phyloP scores from a whole-genome alignment of 768 basidiomycete genomes.

The Podaxis sp. region DNA sequence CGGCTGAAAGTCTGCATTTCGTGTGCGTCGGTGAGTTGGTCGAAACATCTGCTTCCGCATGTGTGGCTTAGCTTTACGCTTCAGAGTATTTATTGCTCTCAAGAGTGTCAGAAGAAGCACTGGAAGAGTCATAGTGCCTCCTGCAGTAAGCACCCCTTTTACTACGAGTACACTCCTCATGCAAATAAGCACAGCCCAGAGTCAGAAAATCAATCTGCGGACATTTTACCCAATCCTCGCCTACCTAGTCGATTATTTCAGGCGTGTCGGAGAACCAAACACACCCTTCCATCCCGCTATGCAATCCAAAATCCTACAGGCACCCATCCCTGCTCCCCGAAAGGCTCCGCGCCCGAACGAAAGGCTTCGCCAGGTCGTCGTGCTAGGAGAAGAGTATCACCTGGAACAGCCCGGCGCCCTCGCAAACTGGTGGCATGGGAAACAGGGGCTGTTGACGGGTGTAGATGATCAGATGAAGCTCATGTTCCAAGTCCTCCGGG shows the following conservation, averaged over 20 bases:
- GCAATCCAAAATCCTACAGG: background rate
- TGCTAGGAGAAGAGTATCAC: background rate
- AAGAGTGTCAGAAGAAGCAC: conserved; percentile 28
- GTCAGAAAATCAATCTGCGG: conserved; percentile 31
- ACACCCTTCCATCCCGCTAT: background rate
- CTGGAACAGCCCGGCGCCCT: background rate
- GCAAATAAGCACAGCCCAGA: conserved; percentile 26
- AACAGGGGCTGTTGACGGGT: background rate
- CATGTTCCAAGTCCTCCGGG: conserved; percentile 26
- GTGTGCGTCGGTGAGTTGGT: background rate
- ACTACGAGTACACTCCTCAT: background rate
- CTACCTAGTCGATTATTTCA: conserved; percentile 22
- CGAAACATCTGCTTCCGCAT: background rate
- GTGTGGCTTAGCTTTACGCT: background rate
- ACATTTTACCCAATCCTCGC: conserved; percentile 33
- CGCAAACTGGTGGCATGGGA: background rate
- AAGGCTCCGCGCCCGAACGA: conserved; percentile 1
- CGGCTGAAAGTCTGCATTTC: background rate
- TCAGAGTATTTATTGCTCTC: conserved; percentile 30
- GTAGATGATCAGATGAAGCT: conserved; percentile 21
- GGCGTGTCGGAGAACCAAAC: conserved; percentile 14
- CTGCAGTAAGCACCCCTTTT: conserved; percentile 23
- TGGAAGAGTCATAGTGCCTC: conserved; percentile 28
- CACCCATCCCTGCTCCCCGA: background rate
- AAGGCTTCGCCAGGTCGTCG: background rate